A percentile compares a stretch with the other conserved stretches of the same genome.
Conservation (phyloP, 352 stramenopile genomes). For the Aphanomyces stellatus region DNA sequence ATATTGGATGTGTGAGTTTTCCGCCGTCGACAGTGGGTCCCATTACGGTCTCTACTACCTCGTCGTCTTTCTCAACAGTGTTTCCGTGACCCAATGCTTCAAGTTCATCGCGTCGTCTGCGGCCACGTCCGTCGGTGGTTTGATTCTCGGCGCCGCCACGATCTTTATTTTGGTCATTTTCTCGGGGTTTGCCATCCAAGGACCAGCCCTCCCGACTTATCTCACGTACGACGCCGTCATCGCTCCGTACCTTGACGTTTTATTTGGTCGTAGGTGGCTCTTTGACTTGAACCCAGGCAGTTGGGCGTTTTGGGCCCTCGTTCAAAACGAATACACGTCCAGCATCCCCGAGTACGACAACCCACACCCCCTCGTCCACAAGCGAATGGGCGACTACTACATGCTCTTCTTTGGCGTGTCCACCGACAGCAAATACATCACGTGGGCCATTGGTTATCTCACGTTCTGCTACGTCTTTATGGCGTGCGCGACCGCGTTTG, state of each 20-base stretch:
- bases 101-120: constrained; percentile 2
- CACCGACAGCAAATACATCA: background rate
- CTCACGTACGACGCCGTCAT: background rate
- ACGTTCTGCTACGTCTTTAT: constrained; percentile 10
- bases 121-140: background rate
- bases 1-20: constrained; percentile 20
- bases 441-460: constrained; percentile 7
- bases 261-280: constrained; percentile 1
- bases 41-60: constrained; percentile 15
- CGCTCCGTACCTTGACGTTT: too few relatives aligned
- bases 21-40: background rate
- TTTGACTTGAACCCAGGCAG: constrained; percentile 16
- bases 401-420: background rate
- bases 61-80: constrained; percentile 12
- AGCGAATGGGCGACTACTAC: constrained; percentile 17
- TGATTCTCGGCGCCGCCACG: constrained; percentile 1
- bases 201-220: background rate
- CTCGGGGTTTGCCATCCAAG: constrained; percentile 14
- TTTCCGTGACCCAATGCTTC: constrained; percentile 1
- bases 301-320: constrained; percentile 17
- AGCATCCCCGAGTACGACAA: background rate
- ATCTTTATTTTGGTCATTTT: constrained; percentile 16
- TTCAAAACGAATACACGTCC: constrained; percentile 14
- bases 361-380: background rate
- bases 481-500: background rate